These are phyloP conservation scores for Hortiboletus flavorubellus DNA, from an alignment of 768 basidiomycete species.

Conservation along the genomic window DNA sequence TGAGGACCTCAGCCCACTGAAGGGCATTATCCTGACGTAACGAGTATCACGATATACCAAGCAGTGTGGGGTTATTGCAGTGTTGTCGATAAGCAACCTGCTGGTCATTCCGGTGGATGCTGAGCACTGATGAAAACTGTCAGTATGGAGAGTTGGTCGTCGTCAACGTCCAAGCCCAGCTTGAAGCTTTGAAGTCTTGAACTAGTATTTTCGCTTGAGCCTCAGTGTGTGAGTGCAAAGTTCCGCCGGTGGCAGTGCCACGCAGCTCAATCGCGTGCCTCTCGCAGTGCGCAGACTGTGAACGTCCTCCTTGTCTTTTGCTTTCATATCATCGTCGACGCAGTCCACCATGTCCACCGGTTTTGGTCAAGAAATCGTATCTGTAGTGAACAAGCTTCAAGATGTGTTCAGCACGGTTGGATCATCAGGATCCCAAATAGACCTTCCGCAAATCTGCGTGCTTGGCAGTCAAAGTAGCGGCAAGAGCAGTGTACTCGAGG, in stretches of 20 bases:
- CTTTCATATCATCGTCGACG: conserved; percentile 8
- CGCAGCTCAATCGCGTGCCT: conserved; percentile 23
- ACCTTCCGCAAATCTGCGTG: conserved; percentile 90
- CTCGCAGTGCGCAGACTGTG: conserved; percentile 4
- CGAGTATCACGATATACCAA: neutral
- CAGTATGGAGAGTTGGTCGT: neutral
- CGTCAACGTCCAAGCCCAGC: neutral
- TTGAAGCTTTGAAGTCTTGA: neutral
- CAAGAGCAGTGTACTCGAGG: conserved; percentile 92
- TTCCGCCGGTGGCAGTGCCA: conserved; percentile 27
- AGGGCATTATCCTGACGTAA: conserved; percentile 4
- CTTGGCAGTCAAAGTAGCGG: conserved; percentile 90
- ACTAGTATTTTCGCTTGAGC: too few relatives aligned
- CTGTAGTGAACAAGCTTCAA: conserved; percentile 83
- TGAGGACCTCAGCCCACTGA: too few relatives aligned
- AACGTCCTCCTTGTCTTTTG: conserved; percentile 12
- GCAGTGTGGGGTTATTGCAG: neutral
- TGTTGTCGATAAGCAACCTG: neutral
- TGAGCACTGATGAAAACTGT: neutral
- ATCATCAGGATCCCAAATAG: conserved; percentile 72
- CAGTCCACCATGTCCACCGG: conserved; percentile 45
- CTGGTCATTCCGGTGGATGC: neutral
- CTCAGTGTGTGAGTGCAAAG: too few relatives aligned
- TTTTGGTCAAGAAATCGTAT: conserved; percentile 79
- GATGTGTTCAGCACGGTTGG: conserved; percentile 88